Evolutionary conservation across 371 early-diverging fungal genomes (phyloP), one percentile per base, ranked within the genome.

Genomic region (Mucor plumbeus): DNA sequence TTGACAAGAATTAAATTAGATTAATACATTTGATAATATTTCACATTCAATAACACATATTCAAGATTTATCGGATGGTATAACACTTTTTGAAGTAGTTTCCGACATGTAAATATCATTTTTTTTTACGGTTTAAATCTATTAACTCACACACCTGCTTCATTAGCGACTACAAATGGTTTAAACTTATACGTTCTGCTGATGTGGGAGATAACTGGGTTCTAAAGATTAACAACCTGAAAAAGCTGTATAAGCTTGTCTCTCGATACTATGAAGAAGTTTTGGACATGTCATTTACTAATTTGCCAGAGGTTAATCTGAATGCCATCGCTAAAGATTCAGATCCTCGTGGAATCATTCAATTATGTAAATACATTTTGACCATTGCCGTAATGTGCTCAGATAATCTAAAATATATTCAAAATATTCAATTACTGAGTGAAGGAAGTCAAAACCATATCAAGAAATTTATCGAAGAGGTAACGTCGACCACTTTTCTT

Each of bases 141-240:
- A 59, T 55, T 7, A 55, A 64, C 50, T 41, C 14, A 13, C 14
- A 13, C 33, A 26, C 43, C 17, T 59, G 50, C 31, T 55, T 36
- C 17, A 14, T 17, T 59, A 94, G 96, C 64, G 96, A 97, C 72
- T 80, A 90, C 15, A 87, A 89, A 60, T 96, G 95, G 94, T 97
- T 97, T 85, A 92, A 93, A 70, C 71, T 85, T 19, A 86, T 88
- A 57, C 86, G 90, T 15, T 84, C 90, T 4, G 84, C 89, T 13
- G 94, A 94, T 55, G 82, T 89, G 33, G 91, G 92, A 50, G 93
- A 91, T 73, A 95, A 95, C 85, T 98, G 97, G 98, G 95, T 97
- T 1, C 78, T 94, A 36, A 92, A 91, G 71, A 90, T 93, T 75
- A 96, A 95, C 82, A 93, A 92, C 69, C 86, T 97, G 34, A 95